phyloP scores from a whole-genome alignment of 208 protist genomes.

The Entamoeba nuttalli region DNA sequence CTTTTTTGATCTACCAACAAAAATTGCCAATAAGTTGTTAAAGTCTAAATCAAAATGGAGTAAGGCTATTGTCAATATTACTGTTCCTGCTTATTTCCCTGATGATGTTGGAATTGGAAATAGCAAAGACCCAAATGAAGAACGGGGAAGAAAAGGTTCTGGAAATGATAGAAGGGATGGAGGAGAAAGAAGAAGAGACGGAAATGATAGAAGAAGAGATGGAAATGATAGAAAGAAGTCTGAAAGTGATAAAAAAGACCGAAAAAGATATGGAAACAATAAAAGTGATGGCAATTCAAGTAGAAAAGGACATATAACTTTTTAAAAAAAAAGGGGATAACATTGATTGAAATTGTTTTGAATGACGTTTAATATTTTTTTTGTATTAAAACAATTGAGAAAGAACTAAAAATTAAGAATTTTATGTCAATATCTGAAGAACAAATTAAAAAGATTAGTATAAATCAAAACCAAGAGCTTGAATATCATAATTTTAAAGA shows the following conservation, averaged over 20 bases:
- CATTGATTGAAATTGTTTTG: too few relatives aligned
- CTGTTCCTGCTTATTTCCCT: neutral
- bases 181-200: neutral
- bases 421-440: too few relatives aligned
- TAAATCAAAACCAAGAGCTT: too few relatives aligned
- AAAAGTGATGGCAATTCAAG: too few relatives aligned
- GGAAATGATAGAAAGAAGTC: neutral
- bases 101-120: neutral
- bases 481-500: too few relatives aligned
- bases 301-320: neutral
- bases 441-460: too few relatives aligned
- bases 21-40: neutral
- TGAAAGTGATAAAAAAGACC: too few relatives aligned
- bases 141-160: neutral
- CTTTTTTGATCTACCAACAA: neutral
- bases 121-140: neutral
- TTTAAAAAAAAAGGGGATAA: neutral
- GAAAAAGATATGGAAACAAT: too few relatives aligned
- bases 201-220: neutral
- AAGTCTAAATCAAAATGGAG: neutral
- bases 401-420: too few relatives aligned
- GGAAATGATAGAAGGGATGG: neutral
- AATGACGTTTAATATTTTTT: too few relatives aligned
- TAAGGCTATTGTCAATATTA: neutral
- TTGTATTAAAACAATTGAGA: too few relatives aligned